A percentile compares a stretch with the other conserved stretches of the same genome.
Evolutionary conservation across 345 rosid genomes (phyloP).

Genomic region (Nephelium lappaceum): DNA sequence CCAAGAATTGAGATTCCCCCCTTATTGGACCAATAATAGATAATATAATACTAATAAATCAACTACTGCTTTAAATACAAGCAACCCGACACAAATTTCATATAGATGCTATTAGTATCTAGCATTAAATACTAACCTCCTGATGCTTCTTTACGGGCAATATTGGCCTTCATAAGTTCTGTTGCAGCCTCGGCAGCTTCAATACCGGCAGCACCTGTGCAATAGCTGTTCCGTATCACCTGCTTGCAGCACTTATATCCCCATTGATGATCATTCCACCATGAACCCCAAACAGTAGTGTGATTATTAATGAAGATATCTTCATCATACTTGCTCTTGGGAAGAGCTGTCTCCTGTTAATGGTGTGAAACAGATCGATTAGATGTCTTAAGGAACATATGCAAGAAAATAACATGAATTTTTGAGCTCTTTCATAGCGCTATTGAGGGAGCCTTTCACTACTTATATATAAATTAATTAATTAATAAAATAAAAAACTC

Average conservation of each 20-base stretch:
- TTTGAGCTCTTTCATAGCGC: background rate
- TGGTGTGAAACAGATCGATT: background rate
- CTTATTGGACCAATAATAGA: too few species aligned
- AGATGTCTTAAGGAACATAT: background rate
- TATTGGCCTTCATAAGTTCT: conserved; percentile 74
- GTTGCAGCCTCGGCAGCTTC: conserved; percentile 79
- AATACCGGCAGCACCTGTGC: conserved; percentile 85
- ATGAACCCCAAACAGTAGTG: conserved; percentile 86
- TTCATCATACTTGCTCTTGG: conserved; percentile 69
- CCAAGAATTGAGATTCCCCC: too few species aligned
- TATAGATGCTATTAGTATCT: background rate
- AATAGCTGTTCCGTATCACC: conserved; percentile 73
- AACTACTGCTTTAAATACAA: background rate
- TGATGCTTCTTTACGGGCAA: conserved; percentile 60
- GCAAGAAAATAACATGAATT: background rate
- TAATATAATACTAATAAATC: background rate
- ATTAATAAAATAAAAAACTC: too few species aligned
- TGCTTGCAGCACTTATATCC: conserved; percentile 87
- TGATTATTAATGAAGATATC: conserved; percentile 65
- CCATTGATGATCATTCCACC: conserved; percentile 98
- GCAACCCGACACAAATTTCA: background rate
- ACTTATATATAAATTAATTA: background rate
- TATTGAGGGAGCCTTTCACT: background rate
- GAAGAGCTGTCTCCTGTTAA: conserved; percentile 54
- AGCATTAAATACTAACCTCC: conserved; percentile 44